Percentiles rank a stretch among this genome's conserved stretches.
These are phyloP conservation scores for Prorocentrum cordatum DNA, from an alignment of 169 alveolate species.

Conservation along the genomic window DNA sequence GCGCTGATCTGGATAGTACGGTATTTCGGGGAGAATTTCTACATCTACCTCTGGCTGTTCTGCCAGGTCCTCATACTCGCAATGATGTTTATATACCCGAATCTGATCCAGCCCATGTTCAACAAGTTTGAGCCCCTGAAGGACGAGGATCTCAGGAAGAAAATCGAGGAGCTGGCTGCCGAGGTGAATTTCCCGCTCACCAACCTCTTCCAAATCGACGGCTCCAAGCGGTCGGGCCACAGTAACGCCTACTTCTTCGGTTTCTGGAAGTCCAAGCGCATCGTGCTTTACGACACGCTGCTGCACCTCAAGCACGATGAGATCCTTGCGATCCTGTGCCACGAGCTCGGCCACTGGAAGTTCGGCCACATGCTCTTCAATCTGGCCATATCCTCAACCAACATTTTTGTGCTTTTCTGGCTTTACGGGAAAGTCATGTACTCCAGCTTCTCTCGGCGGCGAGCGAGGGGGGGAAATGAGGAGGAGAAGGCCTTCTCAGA, in stretches of 20 bases:
- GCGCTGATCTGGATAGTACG: slow-evolving; percentile 55
- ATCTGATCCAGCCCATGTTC: slow-evolving; percentile 86
- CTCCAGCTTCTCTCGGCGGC: too few relatives aligned
- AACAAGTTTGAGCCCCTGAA: slow-evolving; percentile 87
- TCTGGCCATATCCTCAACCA: slow-evolving; percentile 12
- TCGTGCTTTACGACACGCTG: slow-evolving; percentile 89
- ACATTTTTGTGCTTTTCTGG: slow-evolving; percentile 32
- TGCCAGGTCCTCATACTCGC: slow-evolving; percentile 74
- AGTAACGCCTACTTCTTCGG: slow-evolving; percentile 95
- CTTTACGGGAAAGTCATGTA: slow-evolving; percentile 26
- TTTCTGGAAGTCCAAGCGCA: slow-evolving; percentile 86
- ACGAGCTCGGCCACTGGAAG: slow-evolving; percentile 52
- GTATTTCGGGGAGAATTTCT: slow-evolving; percentile 30
- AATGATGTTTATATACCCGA: slow-evolving; percentile 74
- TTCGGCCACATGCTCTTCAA: slow-evolving; percentile 29
- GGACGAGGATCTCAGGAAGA: slow-evolving; percentile 80
- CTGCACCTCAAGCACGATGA: slow-evolving; percentile 82
- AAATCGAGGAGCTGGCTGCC: slow-evolving; percentile 78
- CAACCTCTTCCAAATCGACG: slow-evolving; percentile 88
- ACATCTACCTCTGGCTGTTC: slow-evolving; percentile 10
- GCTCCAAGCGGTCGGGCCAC: slow-evolving; percentile 87
- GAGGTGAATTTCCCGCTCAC: slow-evolving; percentile 83
- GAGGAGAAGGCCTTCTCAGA: too few relatives aligned
- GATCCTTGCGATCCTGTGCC: slow-evolving; percentile 81
- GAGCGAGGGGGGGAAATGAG: too few relatives aligned